Percentiles rank a stretch among this genome's conserved stretches.
Evolutionary conservation across 352 stramenopile genomes (phyloP).

Genomic region (Globisporangium cylindrosporum): DNA sequence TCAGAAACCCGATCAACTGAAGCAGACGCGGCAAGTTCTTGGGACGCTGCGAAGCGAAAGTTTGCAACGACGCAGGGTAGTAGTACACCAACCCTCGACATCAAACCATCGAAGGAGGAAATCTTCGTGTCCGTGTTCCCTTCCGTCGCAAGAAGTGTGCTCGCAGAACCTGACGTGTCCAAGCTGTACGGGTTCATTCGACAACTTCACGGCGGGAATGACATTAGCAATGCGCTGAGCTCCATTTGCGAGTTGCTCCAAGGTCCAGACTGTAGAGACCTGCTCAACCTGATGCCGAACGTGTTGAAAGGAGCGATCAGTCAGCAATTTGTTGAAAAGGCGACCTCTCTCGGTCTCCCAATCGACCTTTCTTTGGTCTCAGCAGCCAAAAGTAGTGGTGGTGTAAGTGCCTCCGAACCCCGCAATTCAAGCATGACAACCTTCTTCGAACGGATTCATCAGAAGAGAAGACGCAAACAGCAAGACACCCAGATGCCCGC

Average conservation of each 20-base stretch:
- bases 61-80: conserved; percentile 18
- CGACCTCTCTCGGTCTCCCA: conserved; percentile 33
- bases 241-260: conserved; percentile 55
- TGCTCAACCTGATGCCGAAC: conserved; percentile 64
- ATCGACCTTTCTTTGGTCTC: conserved; percentile 18
- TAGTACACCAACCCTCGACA: not conserved
- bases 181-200: conserved; percentile 63
- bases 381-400: not conserved
- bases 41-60: conserved; percentile 31
- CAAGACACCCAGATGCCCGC: conserved; percentile 24
- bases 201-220: conserved; percentile 37
- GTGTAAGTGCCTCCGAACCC: not conserved
- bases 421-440: conserved; percentile 28
- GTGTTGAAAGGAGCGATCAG: conserved; percentile 49
- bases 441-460: conserved; percentile 71
- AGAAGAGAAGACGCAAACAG: conserved; percentile 55
- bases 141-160: conserved; percentile 44
- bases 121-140: conserved; percentile 40
- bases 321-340: conserved; percentile 42
- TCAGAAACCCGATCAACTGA: not conserved
- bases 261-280: conserved; percentile 37
- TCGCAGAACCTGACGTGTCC: conserved; percentile 42
- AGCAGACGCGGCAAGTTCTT: conserved; percentile 23
- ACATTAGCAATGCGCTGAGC: conserved; percentile 39
- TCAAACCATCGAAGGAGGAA: conserved; percentile 16